Evolutionary conservation across 1,139 yeast species (phyloP).

Genomic region (Suhomyces bribrorum): DNA sequence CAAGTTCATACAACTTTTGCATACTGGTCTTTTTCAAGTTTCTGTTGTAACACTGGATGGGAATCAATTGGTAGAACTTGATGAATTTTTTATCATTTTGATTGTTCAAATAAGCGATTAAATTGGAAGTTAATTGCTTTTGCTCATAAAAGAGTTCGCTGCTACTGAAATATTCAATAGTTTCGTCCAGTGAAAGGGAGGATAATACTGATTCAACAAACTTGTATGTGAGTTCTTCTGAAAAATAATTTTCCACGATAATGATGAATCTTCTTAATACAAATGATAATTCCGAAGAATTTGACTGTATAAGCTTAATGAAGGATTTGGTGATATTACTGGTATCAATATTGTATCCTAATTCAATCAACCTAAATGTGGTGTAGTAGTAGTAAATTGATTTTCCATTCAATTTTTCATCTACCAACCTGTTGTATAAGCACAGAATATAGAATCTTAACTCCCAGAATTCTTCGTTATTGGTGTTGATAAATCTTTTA

Average conservation of each 20-base stretch:
- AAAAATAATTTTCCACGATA: constrained; percentile 40
- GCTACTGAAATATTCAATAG: constrained; percentile 20
- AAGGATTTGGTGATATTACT: constrained; percentile 1
- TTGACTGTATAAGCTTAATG: constrained; percentile 18
- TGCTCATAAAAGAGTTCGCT: constrained; percentile 49
- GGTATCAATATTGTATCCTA: constrained; percentile 14
- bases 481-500: constrained; percentile 13
- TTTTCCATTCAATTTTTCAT: constrained; percentile 6
- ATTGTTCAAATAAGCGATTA: constrained; percentile 25
- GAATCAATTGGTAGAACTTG: constrained; percentile 31
- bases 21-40: constrained; percentile 39
- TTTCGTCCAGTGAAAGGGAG: constrained; percentile 11
- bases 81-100: constrained; percentile 5
- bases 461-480: constrained; percentile 40
- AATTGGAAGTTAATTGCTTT: constrained; percentile 23
- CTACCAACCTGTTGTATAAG: constrained; percentile 40
- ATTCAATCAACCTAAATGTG: constrained; percentile 51
- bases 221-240: constrained; percentile 17
- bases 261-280: constrained; percentile 60
- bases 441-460: constrained; percentile 49
- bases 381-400: constrained; percentile 34
- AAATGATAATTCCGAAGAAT: constrained; percentile 19
- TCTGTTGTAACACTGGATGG: constrained; percentile 53
- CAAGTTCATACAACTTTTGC: constrained; percentile 28
- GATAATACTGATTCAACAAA: constrained; percentile 17